A percentile compares a stretch with the other conserved stretches of the same genome.
Conservation (phyloP, 306 rosid genomes). For the Gillenia trifoliata region DNA sequence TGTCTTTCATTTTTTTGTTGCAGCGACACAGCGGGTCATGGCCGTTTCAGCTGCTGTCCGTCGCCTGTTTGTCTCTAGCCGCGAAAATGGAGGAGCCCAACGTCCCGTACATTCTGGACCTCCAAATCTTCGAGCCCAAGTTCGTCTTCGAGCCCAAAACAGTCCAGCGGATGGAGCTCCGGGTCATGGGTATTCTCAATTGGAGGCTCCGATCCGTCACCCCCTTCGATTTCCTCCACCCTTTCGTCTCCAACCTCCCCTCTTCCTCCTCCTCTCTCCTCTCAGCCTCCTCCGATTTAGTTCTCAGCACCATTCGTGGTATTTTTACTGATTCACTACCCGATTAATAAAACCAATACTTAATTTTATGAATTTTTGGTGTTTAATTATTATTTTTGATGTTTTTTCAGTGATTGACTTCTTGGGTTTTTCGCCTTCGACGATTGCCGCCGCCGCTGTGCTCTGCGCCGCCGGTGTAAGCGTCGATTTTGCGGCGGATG, state of each 20-base stretch:
- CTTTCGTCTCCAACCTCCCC: conserved; percentile 44
- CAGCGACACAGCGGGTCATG: conserved; percentile 42
- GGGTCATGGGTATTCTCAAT: conserved; percentile 45
- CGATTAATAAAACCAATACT: background rate
- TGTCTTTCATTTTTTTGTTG: background rate
- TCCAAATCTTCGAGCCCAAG: conserved; percentile 48
- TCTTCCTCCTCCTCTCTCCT: conserved; percentile 25
- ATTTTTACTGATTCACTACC: background rate
- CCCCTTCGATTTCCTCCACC: conserved; percentile 58
- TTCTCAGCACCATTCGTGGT: conserved; percentile 58
- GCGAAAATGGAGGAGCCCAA: conserved; percentile 70
- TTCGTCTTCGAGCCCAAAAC: conserved; percentile 56
- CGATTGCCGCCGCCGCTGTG: conserved; percentile 66
- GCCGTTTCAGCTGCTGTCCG: conserved; percentile 68
- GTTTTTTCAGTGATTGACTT: conserved; percentile 46
- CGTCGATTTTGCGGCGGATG: background rate
- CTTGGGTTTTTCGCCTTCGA: conserved; percentile 54
- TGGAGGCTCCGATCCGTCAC: conserved; percentile 76
- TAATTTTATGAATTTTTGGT: background rate
- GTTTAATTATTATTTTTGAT: background rate
- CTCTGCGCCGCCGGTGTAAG: conserved; percentile 35
- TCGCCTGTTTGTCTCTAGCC: conserved; percentile 74
- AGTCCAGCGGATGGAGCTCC: conserved; percentile 65
- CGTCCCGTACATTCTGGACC: conserved; percentile 51
- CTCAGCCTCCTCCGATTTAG: conserved; percentile 39